phyloP scores from a whole-genome alignment of 1,139 yeast genomes.

The Yamadazyma kanchanaburiensis region DNA sequence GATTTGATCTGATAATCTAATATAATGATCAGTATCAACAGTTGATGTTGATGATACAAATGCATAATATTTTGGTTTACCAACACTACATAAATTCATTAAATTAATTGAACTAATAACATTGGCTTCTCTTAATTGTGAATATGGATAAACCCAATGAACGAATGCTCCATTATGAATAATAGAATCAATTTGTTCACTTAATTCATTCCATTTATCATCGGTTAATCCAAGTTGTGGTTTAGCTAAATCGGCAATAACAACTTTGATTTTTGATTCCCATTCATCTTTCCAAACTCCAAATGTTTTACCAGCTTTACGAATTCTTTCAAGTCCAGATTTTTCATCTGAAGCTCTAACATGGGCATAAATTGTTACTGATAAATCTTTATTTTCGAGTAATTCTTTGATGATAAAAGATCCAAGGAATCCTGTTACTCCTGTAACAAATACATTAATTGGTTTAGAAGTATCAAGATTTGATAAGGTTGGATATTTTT shows the following conservation, averaged over 20 bases:
- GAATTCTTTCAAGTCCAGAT: conserved; percentile 73
- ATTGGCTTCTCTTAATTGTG: conserved; percentile 87
- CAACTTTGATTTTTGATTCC: conserved; percentile 58
- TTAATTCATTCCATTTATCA: conserved; percentile 54
- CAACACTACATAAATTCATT: conserved; percentile 71
- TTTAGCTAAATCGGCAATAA: conserved; percentile 78
- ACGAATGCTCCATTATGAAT: conserved; percentile 97
- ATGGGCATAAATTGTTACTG: conserved; percentile 73
- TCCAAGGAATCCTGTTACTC: conserved; percentile 96
- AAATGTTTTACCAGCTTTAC: conserved; percentile 74
- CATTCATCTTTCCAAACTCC: conserved; percentile 80
- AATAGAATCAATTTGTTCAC: conserved; percentile 68
- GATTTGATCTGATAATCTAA: conserved; percentile 70
- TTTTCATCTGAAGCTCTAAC: conserved; percentile 76
- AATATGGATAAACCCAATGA: conserved; percentile 97
- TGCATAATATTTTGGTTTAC: conserved; percentile 81
- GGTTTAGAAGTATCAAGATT: conserved; percentile 28
- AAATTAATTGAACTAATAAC: conserved; percentile 86
- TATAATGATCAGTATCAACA: conserved; percentile 78
- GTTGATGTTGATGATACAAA: conserved; percentile 96
- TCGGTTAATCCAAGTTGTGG: conserved; percentile 68
- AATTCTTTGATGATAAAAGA: conserved; percentile 80
- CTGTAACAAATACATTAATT: conserved; percentile 81
- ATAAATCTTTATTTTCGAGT: conserved; percentile 40
- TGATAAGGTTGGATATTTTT: conserved; percentile 29